Evolutionary conservation across 1,139 yeast species (phyloP), one percentile per base, ranked within the genome.

Genomic region (Magnusiomyces starmeri): DNA sequence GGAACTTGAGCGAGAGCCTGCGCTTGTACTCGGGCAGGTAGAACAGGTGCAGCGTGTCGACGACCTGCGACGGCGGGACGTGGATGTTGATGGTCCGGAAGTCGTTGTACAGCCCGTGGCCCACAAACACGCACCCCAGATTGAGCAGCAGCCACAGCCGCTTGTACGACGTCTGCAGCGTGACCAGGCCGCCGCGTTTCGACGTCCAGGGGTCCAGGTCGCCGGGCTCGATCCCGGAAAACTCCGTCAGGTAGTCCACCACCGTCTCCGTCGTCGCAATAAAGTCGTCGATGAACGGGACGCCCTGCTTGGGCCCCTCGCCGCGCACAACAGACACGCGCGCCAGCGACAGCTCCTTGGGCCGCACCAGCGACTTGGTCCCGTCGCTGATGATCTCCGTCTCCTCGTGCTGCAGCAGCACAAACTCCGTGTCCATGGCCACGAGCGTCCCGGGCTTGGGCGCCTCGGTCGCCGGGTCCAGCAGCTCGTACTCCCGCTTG

Each of bases 341-440:
- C 0, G 98, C 98, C 35, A 94, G 72, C 2, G 95, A 83, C 46
- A 84, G 74, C 50, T 80, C 77, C 51, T 83, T 82, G 0, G 98
- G 97, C 55, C 82, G 78, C 10, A 89, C 75, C 46, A 90, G 69
- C 14, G 79, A 75, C 56, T 81, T 82, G 4, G 75, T 64, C 0
- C 97, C 97, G 57, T 79, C 81, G 51, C 82, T 77, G 50, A 79
- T 78, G 47, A 92, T 78, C 62, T 90, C 97, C 43, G 81, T 77
- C 58, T 84, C 82, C 60, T 90, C 97, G 6, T 86, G 87, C 52
- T 81, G 80, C 39, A 90, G 67, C 46, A 83, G 79, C 6, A 94
- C 97, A 73, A 94, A 94, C 67, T 94, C 99, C 0, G 99, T 97
- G 72, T 94, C 99, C 53, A 94, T 84, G 0, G 98, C 98, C 18